Percentiles rank a stretch among this genome's conserved stretches.
These are phyloP conservation scores for Chloris gayana DNA, from an alignment of 176 grass and related monocot species.

Conservation along the genomic window DNA sequence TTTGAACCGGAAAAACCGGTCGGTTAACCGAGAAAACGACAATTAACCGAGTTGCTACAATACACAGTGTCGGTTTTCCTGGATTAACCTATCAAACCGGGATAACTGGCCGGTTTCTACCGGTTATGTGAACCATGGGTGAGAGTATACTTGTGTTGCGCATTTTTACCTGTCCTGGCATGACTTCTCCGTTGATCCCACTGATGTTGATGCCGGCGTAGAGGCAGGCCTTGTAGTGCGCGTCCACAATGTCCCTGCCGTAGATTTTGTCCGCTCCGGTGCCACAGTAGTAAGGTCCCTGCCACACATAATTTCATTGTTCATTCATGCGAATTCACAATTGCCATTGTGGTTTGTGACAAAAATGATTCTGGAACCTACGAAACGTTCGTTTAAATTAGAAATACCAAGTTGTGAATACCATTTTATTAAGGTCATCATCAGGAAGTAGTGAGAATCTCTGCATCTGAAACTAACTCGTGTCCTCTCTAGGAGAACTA, in stretches of 20 bases:
- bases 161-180: slow-evolving; percentile 74
- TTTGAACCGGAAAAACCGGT: too few relatives aligned
- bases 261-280: slow-evolving; percentile 76
- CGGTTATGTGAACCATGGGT: too few relatives aligned
- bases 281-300: slow-evolving; percentile 87
- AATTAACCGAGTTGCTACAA: too few relatives aligned
- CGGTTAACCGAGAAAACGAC: too few relatives aligned
- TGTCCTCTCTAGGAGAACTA: neutral
- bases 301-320: slow-evolving; percentile 1
- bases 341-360: neutral
- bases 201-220: slow-evolving; percentile 78
- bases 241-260: slow-evolving; percentile 72
- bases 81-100: too few relatives aligned
- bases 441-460: neutral
- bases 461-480: neutral
- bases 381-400: too few relatives aligned
- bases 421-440: too few relatives aligned
- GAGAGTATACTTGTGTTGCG: too few relatives aligned
- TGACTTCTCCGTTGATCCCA: slow-evolving; percentile 89
- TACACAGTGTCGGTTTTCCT: too few relatives aligned
- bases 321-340: neutral
- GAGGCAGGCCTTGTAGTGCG: slow-evolving; percentile 85
- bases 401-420: too few relatives aligned
- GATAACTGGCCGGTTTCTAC: too few relatives aligned
- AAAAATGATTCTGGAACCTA: neutral